phyloP scores from a whole-genome alignment of 1,284 basidiomycete species.

The Thecaphora thlaspeos region DNA sequence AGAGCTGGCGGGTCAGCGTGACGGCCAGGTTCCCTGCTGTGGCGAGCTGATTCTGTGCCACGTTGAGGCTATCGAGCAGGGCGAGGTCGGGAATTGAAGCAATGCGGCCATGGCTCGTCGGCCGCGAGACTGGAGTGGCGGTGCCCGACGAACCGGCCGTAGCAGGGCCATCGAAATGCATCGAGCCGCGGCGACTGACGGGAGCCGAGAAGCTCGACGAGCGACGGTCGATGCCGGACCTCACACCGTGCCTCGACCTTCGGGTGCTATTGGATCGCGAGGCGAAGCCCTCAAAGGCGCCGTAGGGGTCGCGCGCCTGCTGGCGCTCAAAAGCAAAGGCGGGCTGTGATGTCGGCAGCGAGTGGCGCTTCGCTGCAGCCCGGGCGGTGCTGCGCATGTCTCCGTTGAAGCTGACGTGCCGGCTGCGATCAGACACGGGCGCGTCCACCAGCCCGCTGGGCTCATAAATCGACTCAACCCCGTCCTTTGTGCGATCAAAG shows the following conservation, averaged over 20 bases:
- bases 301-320: not conserved
- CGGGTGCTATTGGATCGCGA: constrained; percentile 28
- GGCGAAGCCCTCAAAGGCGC: not conserved
- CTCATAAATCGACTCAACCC: not conserved
- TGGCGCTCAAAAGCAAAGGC: too few species aligned
- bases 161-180: constrained; percentile 6
- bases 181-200: constrained; percentile 30
- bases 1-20: constrained; percentile 43
- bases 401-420: constrained; percentile 32
- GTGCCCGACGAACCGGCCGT: not conserved
- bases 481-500: constrained; percentile 20
- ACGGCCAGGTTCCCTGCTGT: constrained; percentile 39
- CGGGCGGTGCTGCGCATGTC: not conserved
- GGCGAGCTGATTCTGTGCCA: constrained; percentile 43
- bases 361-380: not conserved
- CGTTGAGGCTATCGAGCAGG: constrained; percentile 34
- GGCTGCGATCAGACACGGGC: constrained; percentile 2
- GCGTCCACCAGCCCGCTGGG: not conserved
- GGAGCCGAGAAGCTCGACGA: constrained; percentile 31
- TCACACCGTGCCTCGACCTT: constrained; percentile 20
- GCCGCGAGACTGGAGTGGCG: too few species aligned
- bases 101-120: constrained; percentile 10
- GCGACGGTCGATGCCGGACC: constrained; percentile 6
- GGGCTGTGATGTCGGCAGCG: too few species aligned
- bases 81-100: constrained; percentile 25